phyloP scores from a whole-genome alignment of 768 basidiomycete genomes.

The Melanogaster broomeanus region DNA sequence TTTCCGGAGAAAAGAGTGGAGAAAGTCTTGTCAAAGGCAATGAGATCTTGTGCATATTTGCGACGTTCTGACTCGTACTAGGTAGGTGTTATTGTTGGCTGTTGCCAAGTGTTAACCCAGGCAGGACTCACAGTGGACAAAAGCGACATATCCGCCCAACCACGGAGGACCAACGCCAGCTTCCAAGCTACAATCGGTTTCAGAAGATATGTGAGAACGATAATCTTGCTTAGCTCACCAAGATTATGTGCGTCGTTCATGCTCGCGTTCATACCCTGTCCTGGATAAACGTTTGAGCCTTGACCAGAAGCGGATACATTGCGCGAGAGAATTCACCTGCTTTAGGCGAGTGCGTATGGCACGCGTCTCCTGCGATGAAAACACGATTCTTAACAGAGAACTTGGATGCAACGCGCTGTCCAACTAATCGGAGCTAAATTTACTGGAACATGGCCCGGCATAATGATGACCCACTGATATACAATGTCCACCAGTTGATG shows the following conservation, averaged over 20 bases:
- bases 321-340: slow-evolving; percentile 31
- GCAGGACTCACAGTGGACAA: slow-evolving; percentile 44
- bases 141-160: slow-evolving; percentile 46
- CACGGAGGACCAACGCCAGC: slow-evolving; percentile 48
- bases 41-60: slow-evolving; percentile 54
- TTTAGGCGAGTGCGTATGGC: slow-evolving; percentile 47
- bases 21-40: slow-evolving; percentile 53
- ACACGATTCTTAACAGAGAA: slow-evolving; percentile 49
- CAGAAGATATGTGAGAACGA: background rate
- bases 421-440: slow-evolving; percentile 37
- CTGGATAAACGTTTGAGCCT: slow-evolving; percentile 31
- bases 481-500: slow-evolving; percentile 52
- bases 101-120: background rate
- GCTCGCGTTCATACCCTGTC: slow-evolving; percentile 56
- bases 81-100: background rate
- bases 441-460: background rate
- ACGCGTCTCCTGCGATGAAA: slow-evolving; percentile 60
- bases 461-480: slow-evolving; percentile 39
- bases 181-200: slow-evolving; percentile 46
- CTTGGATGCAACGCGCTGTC: slow-evolving; percentile 55
- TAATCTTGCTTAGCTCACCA: slow-evolving; percentile 22
- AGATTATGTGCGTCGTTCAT: slow-evolving; percentile 59
- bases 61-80: slow-evolving; percentile 57
- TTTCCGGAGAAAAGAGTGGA: slow-evolving; percentile 56
- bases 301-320: background rate